Evolutionary conservation across 2,329 filamentous ascomycete genomes (phyloP).

Genomic region (Paraconiothyrium sp.): DNA sequence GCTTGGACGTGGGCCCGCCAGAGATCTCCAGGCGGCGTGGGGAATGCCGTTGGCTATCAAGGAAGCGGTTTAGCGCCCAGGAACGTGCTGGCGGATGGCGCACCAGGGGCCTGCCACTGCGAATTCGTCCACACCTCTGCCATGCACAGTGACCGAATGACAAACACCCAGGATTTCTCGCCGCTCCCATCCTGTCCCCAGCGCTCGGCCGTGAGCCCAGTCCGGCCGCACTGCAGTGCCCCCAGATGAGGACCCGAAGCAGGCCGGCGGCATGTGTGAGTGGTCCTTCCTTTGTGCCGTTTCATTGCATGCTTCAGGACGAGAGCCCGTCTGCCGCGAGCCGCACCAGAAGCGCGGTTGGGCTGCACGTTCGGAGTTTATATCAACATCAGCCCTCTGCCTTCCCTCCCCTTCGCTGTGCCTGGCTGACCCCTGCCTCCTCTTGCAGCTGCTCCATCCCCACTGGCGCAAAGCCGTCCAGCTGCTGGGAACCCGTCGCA

Average conservation of each 20-base stretch:
- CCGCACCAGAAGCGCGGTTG: constrained; percentile 5
- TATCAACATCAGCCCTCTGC: constrained; percentile 26
- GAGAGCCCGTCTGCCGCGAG: constrained; percentile 19
- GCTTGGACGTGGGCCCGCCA: constrained; percentile 11
- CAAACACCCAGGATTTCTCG: constrained; percentile 17
- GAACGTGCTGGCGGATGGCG: constrained; percentile 29
- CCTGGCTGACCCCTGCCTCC: constrained; percentile 43
- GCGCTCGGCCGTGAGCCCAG: constrained; percentile 26
- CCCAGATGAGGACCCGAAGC: constrained; percentile 46
- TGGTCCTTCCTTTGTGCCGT: constrained; percentile 22
- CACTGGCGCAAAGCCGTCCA: constrained; percentile 51
- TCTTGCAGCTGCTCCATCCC: constrained; percentile 50
- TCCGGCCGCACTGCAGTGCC: constrained; percentile 29
- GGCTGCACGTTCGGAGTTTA: constrained; percentile 29
- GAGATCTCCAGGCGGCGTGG: constrained; percentile 32
- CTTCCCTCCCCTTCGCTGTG: constrained; percentile 20
- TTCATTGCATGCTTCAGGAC: constrained; percentile 22
- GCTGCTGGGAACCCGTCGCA: constrained; percentile 50
- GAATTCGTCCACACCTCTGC: constrained; percentile 17
- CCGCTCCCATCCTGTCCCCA: constrained; percentile 15
- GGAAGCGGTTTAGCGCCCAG: constrained; percentile 36
- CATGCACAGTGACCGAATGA: constrained; percentile 25
- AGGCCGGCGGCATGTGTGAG: constrained; percentile 52
- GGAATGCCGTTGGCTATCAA: constrained; percentile 25
- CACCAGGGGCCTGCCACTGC: constrained; percentile 26